Evolutionary conservation across 352 stramenopile genomes (phyloP).

Genomic region (Aphanomyces stellatus): DNA sequence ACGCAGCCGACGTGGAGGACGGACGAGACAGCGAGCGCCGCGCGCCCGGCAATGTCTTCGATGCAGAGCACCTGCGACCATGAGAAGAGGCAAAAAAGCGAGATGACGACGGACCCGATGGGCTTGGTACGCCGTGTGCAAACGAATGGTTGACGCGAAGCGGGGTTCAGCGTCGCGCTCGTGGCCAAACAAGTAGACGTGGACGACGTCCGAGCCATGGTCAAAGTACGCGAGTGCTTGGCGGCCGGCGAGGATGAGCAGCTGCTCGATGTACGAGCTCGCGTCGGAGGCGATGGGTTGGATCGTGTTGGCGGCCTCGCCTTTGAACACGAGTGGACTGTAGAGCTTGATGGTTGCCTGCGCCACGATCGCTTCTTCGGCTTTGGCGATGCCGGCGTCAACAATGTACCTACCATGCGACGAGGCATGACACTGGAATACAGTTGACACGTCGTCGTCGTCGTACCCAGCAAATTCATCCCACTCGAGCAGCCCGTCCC

Average conservation of each 20-base stretch:
- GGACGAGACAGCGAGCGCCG: conserved; percentile 47
- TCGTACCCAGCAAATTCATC: conserved; percentile 85
- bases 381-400: conserved; percentile 14
- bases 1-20: conserved; percentile 36
- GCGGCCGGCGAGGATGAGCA: conserved; percentile 37
- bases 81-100: not conserved
- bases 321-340: conserved; percentile 6
- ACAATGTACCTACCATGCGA: conserved; percentile 4
- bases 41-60: conserved; percentile 37
- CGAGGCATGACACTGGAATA: not conserved
- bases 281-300: conserved; percentile 26
- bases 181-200: conserved; percentile 53
- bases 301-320: conserved; percentile 23
- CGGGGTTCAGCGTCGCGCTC: conserved; percentile 47
- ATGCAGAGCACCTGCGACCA: conserved; percentile 33
- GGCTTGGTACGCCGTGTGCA: conserved; percentile 70
- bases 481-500: conserved; percentile 79
- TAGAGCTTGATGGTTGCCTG: conserved; percentile 5
- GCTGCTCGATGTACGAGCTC: conserved; percentile 41
- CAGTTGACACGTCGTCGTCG: too few relatives aligned
- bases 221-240: conserved; percentile 67
- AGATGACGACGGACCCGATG: conserved; percentile 23
- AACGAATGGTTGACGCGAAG: conserved; percentile 52
- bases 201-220: conserved; percentile 50
- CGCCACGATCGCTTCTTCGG: conserved; percentile 6